Conservation (phyloP, 106 monocot species). For the Dendrobium chrysotoxum region DNA sequence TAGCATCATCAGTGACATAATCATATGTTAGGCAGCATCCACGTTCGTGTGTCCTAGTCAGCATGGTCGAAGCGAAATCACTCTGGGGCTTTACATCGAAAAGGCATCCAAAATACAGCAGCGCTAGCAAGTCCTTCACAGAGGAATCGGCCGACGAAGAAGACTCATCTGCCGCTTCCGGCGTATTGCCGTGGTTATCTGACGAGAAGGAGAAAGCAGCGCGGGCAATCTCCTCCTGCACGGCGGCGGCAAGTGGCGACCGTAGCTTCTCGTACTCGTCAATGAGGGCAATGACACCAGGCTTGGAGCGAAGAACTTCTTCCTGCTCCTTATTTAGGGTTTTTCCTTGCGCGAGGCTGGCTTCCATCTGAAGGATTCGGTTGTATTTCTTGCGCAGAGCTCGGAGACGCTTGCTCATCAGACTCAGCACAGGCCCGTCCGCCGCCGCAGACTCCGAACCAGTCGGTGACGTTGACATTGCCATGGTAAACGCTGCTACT, state of each 20-base stretch:
- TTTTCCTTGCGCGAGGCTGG: conserved; percentile 57
- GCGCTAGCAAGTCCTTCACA: conserved; percentile 55
- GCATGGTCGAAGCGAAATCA: conserved; percentile 76
- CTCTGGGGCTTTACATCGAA: conserved; percentile 75
- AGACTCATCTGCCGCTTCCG: not conserved
- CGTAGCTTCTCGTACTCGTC: conserved; percentile 87
- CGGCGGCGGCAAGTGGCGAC: conserved; percentile 47
- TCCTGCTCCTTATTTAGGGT: conserved; percentile 84
- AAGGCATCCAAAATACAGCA: conserved; percentile 73
- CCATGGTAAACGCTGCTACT: conserved; percentile 10
- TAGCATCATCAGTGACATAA: conserved; percentile 77
- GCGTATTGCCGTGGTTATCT: not conserved
- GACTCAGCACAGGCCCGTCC: conserved; percentile 69
- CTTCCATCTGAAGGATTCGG: conserved; percentile 85
- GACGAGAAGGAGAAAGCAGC: not conserved
- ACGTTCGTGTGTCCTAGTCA: conserved; percentile 72
- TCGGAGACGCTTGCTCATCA: conserved; percentile 75
- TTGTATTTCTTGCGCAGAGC: conserved; percentile 86
- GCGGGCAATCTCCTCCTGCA: conserved; percentile 58
- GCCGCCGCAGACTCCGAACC: not conserved
- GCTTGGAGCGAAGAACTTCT: conserved; percentile 80
- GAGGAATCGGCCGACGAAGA: not conserved
- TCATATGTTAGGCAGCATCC: conserved; percentile 89
- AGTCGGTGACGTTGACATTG: conserved; percentile 15
- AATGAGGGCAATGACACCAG: conserved; percentile 52